phyloP scores from a whole-genome alignment of 2,329 filamentous ascomycete genomes.

The Beauveria brongniartii region DNA sequence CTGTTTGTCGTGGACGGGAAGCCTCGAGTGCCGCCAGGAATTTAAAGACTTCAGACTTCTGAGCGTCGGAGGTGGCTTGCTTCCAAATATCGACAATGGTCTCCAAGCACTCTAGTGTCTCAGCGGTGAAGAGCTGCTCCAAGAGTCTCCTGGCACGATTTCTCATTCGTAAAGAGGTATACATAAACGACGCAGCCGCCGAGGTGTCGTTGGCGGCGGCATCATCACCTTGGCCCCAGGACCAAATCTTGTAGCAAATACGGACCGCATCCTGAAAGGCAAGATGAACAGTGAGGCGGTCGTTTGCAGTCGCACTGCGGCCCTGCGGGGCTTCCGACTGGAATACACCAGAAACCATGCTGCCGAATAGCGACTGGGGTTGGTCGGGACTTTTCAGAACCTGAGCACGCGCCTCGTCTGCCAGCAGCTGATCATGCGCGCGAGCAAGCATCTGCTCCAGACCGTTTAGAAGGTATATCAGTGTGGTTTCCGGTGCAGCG shows the following conservation, averaged over 20 bases:
- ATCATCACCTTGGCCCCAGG: constrained; percentile 69
- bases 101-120: constrained; percentile 88
- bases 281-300: constrained; percentile 84
- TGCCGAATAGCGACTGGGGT: constrained; percentile 82
- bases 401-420: constrained; percentile 64
- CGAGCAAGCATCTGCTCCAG: constrained; percentile 84
- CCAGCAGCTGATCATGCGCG: constrained; percentile 73
- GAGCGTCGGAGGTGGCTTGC: constrained; percentile 35
- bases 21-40: constrained; percentile 86
- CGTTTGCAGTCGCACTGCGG: constrained; percentile 84
- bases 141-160: constrained; percentile 81
- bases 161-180: constrained; percentile 84
- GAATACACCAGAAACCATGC: constrained; percentile 89
- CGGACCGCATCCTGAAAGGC: constrained; percentile 94
- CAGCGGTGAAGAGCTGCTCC: constrained; percentile 86
- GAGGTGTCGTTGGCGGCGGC: constrained; percentile 51
- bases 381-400: constrained; percentile 72
- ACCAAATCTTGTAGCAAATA: constrained; percentile 90
- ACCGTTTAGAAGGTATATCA: constrained; percentile 84
- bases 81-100: constrained; percentile 84
- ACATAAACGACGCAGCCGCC: constrained; percentile 75
- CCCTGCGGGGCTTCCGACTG: constrained; percentile 66
- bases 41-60: constrained; percentile 64
- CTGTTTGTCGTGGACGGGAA: constrained; percentile 80
- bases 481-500: constrained; percentile 55